Conservation (phyloP, 768 basidiomycete species). For the Favolaschia claudopus region DNA sequence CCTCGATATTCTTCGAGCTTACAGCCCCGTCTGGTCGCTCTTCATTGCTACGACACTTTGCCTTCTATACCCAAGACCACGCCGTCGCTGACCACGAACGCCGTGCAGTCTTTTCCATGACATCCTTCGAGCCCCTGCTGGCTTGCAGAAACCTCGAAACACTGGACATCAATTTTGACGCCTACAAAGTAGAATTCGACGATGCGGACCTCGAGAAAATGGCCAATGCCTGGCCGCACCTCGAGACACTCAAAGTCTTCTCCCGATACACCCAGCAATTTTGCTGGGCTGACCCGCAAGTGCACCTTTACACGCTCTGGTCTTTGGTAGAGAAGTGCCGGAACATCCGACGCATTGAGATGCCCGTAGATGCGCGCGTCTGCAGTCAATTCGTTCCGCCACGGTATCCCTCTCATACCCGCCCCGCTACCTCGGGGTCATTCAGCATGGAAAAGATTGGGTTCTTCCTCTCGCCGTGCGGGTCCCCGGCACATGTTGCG, state of each 20-base stretch:
- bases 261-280: slow-evolving; percentile 1
- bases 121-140: neutral
- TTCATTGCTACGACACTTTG: neutral
- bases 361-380: neutral
- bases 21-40: neutral
- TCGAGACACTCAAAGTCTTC: neutral
- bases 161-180: slow-evolving; percentile 5
- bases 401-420: no score
- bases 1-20: neutral
- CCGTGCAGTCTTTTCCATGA: neutral
- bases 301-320: slow-evolving; percentile 10
- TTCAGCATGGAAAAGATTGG: neutral
- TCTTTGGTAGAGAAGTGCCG: neutral
- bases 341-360: neutral
- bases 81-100: neutral
- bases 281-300: neutral
- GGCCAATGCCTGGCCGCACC: neutral
- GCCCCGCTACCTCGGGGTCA: neutral
- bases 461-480: neutral
- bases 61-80: neutral
- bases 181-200: neutral
- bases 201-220: neutral
- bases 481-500: neutral
- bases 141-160: slow-evolving; percentile 7
- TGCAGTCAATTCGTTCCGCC: neutral